phyloP scores from a whole-genome alignment of 177 flowering plant species.

The Telopea speciosissima region DNA sequence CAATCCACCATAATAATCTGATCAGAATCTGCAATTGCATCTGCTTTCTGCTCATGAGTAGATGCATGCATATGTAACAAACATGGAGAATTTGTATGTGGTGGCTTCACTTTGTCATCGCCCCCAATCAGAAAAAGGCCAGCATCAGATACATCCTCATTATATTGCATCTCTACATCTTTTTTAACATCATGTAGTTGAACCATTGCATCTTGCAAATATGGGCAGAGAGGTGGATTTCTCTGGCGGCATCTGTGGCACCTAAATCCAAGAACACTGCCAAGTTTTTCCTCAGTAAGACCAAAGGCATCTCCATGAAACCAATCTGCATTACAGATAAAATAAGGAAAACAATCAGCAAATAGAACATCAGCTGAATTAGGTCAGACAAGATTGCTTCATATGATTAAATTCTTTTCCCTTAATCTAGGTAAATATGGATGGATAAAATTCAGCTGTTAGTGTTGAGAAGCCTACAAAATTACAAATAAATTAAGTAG shows the following conservation, averaged over 20 bases:
- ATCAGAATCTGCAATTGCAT: constrained; percentile 7
- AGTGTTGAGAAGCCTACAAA: neutral
- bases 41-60: constrained; percentile 12
- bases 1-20: constrained; percentile 6
- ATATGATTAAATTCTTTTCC: neutral
- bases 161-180: constrained; percentile 15
- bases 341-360: neutral
- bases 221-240: constrained; percentile 62
- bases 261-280: constrained; percentile 58
- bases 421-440: neutral
- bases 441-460: neutral
- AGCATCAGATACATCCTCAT: constrained; percentile 17
- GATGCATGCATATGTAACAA: constrained; percentile 12
- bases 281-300: constrained; percentile 34
- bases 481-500: neutral
- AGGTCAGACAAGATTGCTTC: neutral
- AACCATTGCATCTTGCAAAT: constrained; percentile 13
- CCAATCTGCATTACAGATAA: constrained; percentile 56
- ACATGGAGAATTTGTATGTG: constrained; percentile 17
- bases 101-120: constrained; percentile 3
- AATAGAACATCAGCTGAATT: too few relatives aligned
- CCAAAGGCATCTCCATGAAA: constrained; percentile 88
- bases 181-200: constrained; percentile 16
- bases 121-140: constrained; percentile 14
- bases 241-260: constrained; percentile 68